phyloP scores from a whole-genome alignment of 1,284 basidiomycete genomes.

The Exobasidium cylindrosporum region DNA sequence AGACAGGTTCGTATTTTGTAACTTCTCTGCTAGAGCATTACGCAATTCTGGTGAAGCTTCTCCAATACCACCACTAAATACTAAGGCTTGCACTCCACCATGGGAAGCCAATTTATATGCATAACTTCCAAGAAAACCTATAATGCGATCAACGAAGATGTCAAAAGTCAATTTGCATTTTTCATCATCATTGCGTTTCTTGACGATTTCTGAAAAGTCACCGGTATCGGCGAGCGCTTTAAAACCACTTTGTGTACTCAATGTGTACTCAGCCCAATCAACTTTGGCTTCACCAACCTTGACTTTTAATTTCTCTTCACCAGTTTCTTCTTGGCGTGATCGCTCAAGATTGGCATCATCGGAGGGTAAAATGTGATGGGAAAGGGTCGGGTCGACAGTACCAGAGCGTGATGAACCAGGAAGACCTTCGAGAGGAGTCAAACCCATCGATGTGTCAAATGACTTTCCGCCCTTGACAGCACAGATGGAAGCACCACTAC shows the following conservation, averaged over 20 bases:
- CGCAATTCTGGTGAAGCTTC: conserved; percentile 16
- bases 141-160: conserved; percentile 28
- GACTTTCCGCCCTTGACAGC: conserved; percentile 17
- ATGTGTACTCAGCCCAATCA: conserved; percentile 16
- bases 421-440: conserved; percentile 27
- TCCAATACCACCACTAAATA: conserved; percentile 28
- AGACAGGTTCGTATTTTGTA: conserved; percentile 9
- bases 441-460: conserved; percentile 26
- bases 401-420: conserved; percentile 25
- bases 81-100: conserved; percentile 22
- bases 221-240: conserved; percentile 20
- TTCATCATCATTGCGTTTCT: conserved; percentile 7
- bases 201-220: conserved; percentile 20
- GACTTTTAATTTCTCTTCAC: conserved; percentile 3
- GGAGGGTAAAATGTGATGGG: conserved; percentile 20
- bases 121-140: conserved; percentile 22
- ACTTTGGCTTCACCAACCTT: not conserved
- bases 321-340: not conserved
- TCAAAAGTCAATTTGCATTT: conserved; percentile 22
- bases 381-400: conserved; percentile 21
- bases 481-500: conserved; percentile 22
- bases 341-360: not conserved
- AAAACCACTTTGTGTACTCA: conserved; percentile 24
- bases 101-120: conserved; percentile 20
- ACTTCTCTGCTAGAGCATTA: conserved; percentile 13